These are phyloP conservation scores for Colletotrichum sojae DNA, from an alignment of 2,329 filamentous ascomycete genomes.

Conservation along the genomic window DNA sequence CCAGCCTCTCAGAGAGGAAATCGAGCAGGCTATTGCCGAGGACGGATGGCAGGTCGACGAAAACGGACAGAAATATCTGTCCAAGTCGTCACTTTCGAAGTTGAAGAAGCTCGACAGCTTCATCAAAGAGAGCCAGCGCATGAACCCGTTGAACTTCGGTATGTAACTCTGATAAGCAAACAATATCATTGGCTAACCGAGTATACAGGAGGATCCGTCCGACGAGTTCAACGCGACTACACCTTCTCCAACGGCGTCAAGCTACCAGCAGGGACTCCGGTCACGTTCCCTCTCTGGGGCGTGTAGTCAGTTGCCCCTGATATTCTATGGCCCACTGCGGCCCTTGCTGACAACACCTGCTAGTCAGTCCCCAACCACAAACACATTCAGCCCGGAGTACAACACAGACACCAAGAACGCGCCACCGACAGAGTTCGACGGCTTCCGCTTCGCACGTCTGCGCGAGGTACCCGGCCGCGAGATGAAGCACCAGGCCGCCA, in stretches of 20 bases:
- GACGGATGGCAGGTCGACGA: conserved; percentile 47
- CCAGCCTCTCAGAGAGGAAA: conserved; percentile 59
- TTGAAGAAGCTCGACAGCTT: conserved; percentile 59
- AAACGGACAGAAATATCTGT: conserved; percentile 15
- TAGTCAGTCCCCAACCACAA: conserved; percentile 34
- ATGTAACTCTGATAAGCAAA: conserved; percentile 54
- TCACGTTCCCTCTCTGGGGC: conserved; percentile 45
- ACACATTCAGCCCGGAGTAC: conserved; percentile 41
- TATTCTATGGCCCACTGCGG: too few relatives aligned
- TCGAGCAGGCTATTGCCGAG: conserved; percentile 50
- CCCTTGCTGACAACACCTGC: too few relatives aligned
- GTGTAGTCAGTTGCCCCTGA: conserved; percentile 35
- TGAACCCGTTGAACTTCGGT: conserved; percentile 46
- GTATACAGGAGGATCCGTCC: conserved; percentile 56
- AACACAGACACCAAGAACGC: conserved; percentile 39
- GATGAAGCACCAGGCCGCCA: conserved; percentile 49
- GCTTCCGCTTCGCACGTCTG: conserved; percentile 44
- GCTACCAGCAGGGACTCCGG: conserved; percentile 46
- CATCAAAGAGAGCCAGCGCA: conserved; percentile 54
- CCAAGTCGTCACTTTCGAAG: conserved; percentile 53
- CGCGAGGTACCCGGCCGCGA: conserved; percentile 40
- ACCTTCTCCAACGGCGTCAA: conserved; percentile 52
- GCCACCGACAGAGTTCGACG: conserved; percentile 44
- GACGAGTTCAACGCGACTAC: conserved; percentile 55
- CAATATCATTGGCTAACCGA: conserved; percentile 67